A percentile compares a stretch with the other conserved stretches of the same genome.
phyloP scores from a whole-genome alignment of 371 early-diverging fungal genomes.

The Haplosporangium sp. region DNA sequence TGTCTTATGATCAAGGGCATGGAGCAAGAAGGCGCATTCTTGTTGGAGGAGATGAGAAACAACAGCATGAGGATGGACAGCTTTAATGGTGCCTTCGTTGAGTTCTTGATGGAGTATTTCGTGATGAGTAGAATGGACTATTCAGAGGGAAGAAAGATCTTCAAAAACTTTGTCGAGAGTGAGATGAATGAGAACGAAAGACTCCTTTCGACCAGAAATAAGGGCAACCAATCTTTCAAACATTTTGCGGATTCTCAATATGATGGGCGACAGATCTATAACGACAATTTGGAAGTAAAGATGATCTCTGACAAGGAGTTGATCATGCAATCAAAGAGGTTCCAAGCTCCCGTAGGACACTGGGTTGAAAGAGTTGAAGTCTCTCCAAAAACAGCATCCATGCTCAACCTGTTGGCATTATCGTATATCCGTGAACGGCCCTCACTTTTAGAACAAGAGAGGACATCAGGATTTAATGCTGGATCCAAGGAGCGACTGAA shows the following conservation, averaged over 20 bases:
- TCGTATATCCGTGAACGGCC: conserved; percentile 39
- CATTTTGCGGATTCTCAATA: background rate
- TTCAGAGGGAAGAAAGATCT: conserved; percentile 31
- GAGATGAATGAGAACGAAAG: conserved; percentile 28
- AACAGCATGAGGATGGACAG: conserved; percentile 17
- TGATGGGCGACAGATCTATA: background rate
- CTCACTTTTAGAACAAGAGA: conserved; percentile 27
- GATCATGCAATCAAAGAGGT: background rate
- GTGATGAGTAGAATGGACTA: conserved; percentile 37
- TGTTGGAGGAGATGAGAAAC: conserved; percentile 44
- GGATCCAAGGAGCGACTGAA: conserved; percentile 33
- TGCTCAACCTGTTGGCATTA: conserved; percentile 42
- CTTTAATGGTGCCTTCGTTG: conserved; percentile 16
- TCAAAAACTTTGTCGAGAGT: conserved; percentile 26
- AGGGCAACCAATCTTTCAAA: background rate
- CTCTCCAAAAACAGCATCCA: conserved; percentile 34
- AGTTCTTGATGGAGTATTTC: conserved; percentile 52
- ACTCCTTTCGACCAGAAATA: conserved; percentile 13
- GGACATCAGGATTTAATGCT: conserved; percentile 25
- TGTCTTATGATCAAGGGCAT: conserved; percentile 43
- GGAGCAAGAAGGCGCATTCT: conserved; percentile 37
- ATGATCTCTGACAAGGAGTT: conserved; percentile 30
- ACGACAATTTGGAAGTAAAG: background rate
- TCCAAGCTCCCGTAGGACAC: conserved; percentile 25
- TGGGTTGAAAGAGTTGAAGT: conserved; percentile 36